Conservation (phyloP, 1,284 basidiomycete species). For the Sanguinoderma infundibulare region DNA sequence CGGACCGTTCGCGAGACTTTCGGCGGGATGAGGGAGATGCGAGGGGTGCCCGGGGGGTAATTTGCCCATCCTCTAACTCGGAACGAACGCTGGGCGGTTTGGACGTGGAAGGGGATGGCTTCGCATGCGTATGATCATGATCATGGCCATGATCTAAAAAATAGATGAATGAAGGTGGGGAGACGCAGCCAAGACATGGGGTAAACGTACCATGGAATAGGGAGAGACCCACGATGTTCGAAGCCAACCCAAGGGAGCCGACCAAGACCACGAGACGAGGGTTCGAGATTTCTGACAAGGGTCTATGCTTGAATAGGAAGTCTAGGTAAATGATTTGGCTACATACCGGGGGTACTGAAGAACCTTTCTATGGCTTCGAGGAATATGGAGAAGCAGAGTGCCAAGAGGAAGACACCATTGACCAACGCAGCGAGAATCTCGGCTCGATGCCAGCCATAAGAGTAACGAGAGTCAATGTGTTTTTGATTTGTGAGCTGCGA, state of each 20-base stretch:
- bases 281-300: conserved; percentile 78
- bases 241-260: conserved; percentile 87
- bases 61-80: conserved; percentile 24
- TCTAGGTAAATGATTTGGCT: background rate
- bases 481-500: conserved; percentile 59
- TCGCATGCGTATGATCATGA: conserved; percentile 52
- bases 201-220: conserved; percentile 86
- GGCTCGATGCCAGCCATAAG: conserved; percentile 98
- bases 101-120: conserved; percentile 28
- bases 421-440: conserved; percentile 95
- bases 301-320: background rate
- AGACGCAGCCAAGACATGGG: background rate
- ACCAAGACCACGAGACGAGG: conserved; percentile 91
- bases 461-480: conserved; percentile 69
- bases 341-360: conserved; percentile 80
- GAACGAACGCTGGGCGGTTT: conserved; percentile 33
- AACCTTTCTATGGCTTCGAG: conserved; percentile 94
- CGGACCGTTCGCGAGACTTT: conserved; percentile 45
- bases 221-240: conserved; percentile 93
- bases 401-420: conserved; percentile 96
- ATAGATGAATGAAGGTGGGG: background rate
- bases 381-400: conserved; percentile 95
- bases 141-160: conserved; percentile 68
- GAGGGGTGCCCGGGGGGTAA: conserved; percentile 25
- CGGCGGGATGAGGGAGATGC: conserved; percentile 18